Evolutionary conservation across 2,329 filamentous ascomycete genomes (phyloP).

Genomic region (Pseudonectria buxi): DNA sequence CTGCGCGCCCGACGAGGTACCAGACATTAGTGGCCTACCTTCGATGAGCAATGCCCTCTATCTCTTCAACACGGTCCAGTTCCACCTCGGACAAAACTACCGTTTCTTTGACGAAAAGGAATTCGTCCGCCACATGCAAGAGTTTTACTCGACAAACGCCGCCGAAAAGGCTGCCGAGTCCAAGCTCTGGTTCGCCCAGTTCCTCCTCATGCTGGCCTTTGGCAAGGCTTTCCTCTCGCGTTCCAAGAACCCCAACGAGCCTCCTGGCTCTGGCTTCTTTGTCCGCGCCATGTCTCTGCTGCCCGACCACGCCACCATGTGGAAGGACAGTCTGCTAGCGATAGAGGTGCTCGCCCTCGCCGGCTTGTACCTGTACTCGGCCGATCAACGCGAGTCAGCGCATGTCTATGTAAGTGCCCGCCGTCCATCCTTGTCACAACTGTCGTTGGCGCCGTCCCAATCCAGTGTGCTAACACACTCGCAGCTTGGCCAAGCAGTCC

Average conservation of each 20-base stretch:
- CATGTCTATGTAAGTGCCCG: constrained; percentile 19
- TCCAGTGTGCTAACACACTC: not conserved
- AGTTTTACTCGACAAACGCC: constrained; percentile 15
- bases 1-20: constrained; percentile 9
- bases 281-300: constrained; percentile 29
- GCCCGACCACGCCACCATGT: constrained; percentile 26
- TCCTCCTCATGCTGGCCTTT: constrained; percentile 40
- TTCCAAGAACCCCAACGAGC: constrained; percentile 21
- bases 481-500: constrained; percentile 33
- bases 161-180: constrained; percentile 12
- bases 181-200: constrained; percentile 43
- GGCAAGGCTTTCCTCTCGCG: constrained; percentile 21
- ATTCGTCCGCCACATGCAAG: constrained; percentile 22
- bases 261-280: constrained; percentile 27
- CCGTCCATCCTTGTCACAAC: too few relatives aligned
- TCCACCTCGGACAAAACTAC: constrained; percentile 31
- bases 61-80: constrained; percentile 30
- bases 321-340: constrained; percentile 31
- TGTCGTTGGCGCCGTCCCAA: accelerated
- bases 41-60: constrained; percentile 28
- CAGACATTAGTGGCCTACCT: constrained; percentile 27
- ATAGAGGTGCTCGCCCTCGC: constrained; percentile 31
- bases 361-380: constrained; percentile 32
- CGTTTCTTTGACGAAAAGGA: constrained; percentile 27
- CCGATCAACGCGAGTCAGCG: constrained; percentile 30